phyloP scores from a whole-genome alignment of 768 basidiomycete species.

The Rhodosporidiobolus odoratus region DNA sequence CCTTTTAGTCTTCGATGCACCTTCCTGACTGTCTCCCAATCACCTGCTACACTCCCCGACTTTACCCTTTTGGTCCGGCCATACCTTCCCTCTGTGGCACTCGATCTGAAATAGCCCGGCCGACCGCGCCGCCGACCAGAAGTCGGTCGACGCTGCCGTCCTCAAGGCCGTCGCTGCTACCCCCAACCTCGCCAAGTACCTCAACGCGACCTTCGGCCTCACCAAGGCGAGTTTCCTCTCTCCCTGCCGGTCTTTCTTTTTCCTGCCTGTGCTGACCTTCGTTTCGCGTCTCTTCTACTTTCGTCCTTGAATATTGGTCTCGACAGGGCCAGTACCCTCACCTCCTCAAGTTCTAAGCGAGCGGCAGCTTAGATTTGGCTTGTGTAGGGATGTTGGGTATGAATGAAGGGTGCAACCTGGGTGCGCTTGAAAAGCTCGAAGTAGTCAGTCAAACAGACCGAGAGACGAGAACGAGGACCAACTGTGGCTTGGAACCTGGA shows the following conservation, averaged over 20 bases:
- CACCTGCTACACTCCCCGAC: neutral
- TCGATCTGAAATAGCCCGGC: conserved; percentile 62
- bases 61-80: neutral
- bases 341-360: conserved; percentile 74
- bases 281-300: too few species aligned
- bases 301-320: neutral
- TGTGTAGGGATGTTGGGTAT: too few species aligned
- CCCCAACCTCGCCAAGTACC: conserved; percentile 84
- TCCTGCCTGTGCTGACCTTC: neutral
- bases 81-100: too few species aligned
- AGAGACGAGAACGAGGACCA: too few species aligned
- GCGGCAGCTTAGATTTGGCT: too few species aligned
- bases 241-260: neutral
- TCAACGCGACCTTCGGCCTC: conserved; percentile 84
- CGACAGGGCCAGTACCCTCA: conserved; percentile 94
- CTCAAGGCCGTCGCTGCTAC: conserved; percentile 82
- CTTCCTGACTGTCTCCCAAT: conserved; percentile 48
- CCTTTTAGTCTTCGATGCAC: too few species aligned
- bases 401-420: too few species aligned
- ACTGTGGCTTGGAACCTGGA: too few species aligned
- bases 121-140: conserved; percentile 79
- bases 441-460: too few species aligned
- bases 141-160: conserved; percentile 63
- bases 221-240: conserved; percentile 47
- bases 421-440: too few species aligned